phyloP scores from a whole-genome alignment of 1,284 basidiomycete species.

The Anthracocystis setariae region DNA sequence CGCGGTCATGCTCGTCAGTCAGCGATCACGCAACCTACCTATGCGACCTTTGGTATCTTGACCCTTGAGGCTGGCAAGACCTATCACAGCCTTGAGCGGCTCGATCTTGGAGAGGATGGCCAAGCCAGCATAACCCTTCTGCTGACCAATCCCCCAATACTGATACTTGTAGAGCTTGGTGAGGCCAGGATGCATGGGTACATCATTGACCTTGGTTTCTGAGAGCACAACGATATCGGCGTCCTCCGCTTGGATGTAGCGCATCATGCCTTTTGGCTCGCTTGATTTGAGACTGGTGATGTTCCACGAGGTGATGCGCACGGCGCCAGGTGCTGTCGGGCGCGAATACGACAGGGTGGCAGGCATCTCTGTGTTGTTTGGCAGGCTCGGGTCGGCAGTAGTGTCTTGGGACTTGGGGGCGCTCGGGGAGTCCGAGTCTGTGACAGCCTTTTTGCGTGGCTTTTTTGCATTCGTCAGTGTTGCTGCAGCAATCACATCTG shows the following conservation, averaged over 20 bases:
- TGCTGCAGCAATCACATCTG: not conserved
- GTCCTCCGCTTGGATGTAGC: slow-evolving; percentile 64
- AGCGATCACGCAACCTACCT: slow-evolving; percentile 16
- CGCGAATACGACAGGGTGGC: slow-evolving; percentile 19
- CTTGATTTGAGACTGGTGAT: slow-evolving; percentile 61
- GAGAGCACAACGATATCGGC: slow-evolving; percentile 62
- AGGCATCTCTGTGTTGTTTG: slow-evolving; percentile 46
- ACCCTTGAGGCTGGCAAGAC: slow-evolving; percentile 71
- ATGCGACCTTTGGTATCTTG: slow-evolving; percentile 56
- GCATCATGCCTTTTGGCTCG: slow-evolving; percentile 60
- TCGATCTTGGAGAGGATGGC: slow-evolving; percentile 82
- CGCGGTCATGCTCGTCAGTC: not conserved
- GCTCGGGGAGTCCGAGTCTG: slow-evolving; percentile 35
- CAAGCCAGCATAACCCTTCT: slow-evolving; percentile 74
- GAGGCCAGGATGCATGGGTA: slow-evolving; percentile 54
- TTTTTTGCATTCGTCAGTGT: slow-evolving; percentile 22
- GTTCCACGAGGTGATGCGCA: slow-evolving; percentile 62
- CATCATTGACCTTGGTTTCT: slow-evolving; percentile 64
- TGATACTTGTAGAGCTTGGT: slow-evolving; percentile 58
- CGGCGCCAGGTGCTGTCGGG: slow-evolving; percentile 22
- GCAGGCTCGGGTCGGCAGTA: slow-evolving; percentile 35
- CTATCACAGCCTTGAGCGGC: slow-evolving; percentile 73
- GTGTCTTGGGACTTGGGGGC: slow-evolving; percentile 35
- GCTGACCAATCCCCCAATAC: slow-evolving; percentile 65
- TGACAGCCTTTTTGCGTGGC: slow-evolving; percentile 32